Evolutionary conservation across 345 rosid species (phyloP), one percentile per base, ranked within the genome.

Genomic region (Trapa bicornis): DNA sequence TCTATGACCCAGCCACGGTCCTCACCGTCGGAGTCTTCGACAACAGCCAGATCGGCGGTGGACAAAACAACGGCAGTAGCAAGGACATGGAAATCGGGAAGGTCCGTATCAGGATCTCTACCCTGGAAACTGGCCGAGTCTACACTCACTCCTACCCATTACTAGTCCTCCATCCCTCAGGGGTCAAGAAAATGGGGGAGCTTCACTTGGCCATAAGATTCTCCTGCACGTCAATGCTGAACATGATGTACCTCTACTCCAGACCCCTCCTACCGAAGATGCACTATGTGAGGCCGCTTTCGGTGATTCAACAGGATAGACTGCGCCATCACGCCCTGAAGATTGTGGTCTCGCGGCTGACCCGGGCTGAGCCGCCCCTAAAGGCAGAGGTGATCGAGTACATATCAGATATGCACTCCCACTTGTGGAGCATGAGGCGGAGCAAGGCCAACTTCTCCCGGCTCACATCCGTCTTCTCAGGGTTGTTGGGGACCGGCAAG

Each of bases 181-280:
- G 99, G 62, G 85, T 95, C 48, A 95, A 89, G 81, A 91, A 91
- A 72, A 91, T 83, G 96, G 99, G 99, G 2, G 99, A 89, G 58
- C 56, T 95, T 39, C 96, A 91, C 77, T 71, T 95, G 69, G 99
- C 97, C 14, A 84, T 95, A 61, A 83, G 97, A 35, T 95, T 91
- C 75, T 79, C 93, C 0, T 85, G 81, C 78, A 76, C 92, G 0
- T 89, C 99, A 0, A 75, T 77, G 73, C 16, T 79, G 29, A 85
- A 79, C 70, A 80, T 85, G 91, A 71, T 91, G 76, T 36, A 65
- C 63, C 79, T 78, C 69, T 91, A 95, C 69, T 77, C 87, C 9
- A 74, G 75, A 43, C 97, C 99, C 0, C 81, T 87, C 73, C 79
- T 95, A 50, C 99, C 97, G 0, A 89, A 84, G 76, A 95, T 95